Conservation (phyloP, 805 yeast genomes). For the Schwanniomyces sp. region DNA sequence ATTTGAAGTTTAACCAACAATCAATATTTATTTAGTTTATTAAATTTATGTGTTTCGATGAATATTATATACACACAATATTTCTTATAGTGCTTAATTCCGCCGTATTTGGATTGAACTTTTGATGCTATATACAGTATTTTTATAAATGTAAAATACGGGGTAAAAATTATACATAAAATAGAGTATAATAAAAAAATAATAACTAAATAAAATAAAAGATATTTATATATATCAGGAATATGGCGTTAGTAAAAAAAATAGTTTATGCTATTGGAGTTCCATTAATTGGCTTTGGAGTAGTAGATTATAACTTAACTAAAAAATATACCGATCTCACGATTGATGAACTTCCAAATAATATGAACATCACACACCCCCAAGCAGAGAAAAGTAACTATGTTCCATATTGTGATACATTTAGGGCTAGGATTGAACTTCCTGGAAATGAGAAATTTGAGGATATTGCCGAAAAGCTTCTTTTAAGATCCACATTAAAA, state of each 20-base stretch:
- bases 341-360: background rate
- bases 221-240: too few relatives aligned
- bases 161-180: too few relatives aligned
- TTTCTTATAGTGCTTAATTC: too few relatives aligned
- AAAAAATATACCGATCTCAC: background rate
- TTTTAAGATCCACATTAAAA: background rate
- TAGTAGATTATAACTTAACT: background rate
- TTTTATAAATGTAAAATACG: too few relatives aligned
- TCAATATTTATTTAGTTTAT: too few relatives aligned
- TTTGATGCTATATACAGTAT: too few relatives aligned
- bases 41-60: too few relatives aligned
- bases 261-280: background rate
- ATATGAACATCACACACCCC: background rate
- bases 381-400: background rate
- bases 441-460: background rate
- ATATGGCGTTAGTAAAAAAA: background rate
- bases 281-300: background rate
- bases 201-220: too few relatives aligned
- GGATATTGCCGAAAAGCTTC: background rate
- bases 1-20: too few relatives aligned
- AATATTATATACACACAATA: too few relatives aligned
- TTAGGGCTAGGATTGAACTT: background rate
- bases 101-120: too few relatives aligned
- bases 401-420: slow-evolving; percentile 2
- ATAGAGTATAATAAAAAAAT: too few relatives aligned